These are phyloP conservation scores for Exserohilum rostratum DNA, from an alignment of 2,329 filamentous ascomycete species.

Conservation along the genomic window DNA sequence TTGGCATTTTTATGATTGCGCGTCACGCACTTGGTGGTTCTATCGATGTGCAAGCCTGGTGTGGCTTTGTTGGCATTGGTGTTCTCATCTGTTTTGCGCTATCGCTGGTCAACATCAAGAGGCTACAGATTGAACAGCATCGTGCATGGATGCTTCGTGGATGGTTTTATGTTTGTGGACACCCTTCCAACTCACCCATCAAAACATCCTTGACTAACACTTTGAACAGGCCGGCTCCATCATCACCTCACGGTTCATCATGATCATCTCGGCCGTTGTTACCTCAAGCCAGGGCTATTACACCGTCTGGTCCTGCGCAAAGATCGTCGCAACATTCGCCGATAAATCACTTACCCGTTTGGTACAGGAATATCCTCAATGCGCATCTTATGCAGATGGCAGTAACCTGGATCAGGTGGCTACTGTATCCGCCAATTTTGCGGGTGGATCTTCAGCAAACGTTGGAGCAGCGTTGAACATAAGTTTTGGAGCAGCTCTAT, in stretches of 20 bases:
- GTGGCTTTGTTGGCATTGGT: conserved; percentile 50
- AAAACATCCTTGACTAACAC: too few species aligned
- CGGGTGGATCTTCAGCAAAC: conserved; percentile 30
- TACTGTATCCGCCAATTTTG: conserved; percentile 35
- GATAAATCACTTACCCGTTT: too few species aligned
- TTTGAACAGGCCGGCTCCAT: conserved; percentile 59
- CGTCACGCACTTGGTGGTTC: conserved; percentile 61
- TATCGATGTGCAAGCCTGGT: conserved; percentile 54
- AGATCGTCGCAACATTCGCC: conserved; percentile 52
- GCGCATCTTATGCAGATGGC: conserved; percentile 50
- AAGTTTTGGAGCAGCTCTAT: conserved; percentile 60
- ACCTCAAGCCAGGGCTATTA: conserved; percentile 46
- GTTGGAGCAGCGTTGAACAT: conserved; percentile 55
- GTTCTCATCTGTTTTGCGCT: conserved; percentile 54
- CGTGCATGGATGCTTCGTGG: conserved; percentile 38
- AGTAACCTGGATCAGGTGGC: conserved; percentile 25
- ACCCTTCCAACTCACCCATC: too few species aligned
- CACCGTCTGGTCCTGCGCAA: conserved; percentile 54
- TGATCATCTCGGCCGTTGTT: conserved; percentile 54
- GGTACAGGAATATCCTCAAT: conserved; percentile 53
- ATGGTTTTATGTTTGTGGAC: conserved; percentile 50
- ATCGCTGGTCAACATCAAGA: conserved; percentile 62
- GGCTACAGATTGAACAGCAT: conserved; percentile 59
- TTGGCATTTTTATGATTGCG: conserved; percentile 61
- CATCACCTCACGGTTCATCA: conserved; percentile 59